phyloP scores from a whole-genome alignment of 441 rosid genomes.

The Rhodomyrtus psidioides region DNA sequence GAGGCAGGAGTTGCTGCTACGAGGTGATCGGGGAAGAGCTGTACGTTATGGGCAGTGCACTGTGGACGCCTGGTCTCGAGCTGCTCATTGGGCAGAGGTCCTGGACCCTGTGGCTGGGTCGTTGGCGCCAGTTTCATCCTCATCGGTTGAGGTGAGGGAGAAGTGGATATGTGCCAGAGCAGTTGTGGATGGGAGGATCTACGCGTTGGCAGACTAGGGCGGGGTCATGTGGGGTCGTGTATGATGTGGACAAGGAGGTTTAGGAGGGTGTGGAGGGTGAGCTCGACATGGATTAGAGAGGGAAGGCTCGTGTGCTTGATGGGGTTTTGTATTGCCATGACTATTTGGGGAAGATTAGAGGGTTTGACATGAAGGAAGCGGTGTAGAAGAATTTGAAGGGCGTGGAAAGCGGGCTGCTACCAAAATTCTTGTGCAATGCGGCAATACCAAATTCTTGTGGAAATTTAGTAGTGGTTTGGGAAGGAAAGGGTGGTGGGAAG shows the following conservation, averaged over 20 bases:
- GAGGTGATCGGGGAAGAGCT: no score
- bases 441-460: no score
- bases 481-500: no score
- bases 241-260: conserved; percentile 28
- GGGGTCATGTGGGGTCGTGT: conserved; percentile 56
- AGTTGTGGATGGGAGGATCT: conserved; percentile 44
- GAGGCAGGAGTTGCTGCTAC: no score
- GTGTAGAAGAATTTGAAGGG: conserved; percentile 50
- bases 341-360: conserved; percentile 54
- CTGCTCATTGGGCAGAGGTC: no score
- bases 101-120: neutral
- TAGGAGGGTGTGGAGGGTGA: conserved; percentile 50
- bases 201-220: conserved; percentile 59
- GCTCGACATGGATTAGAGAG: conserved; percentile 63
- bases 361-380: conserved; percentile 39
- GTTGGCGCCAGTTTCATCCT: conserved; percentile 35
- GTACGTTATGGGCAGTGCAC: no score
- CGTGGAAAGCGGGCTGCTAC: conserved; percentile 6
- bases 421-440: no score
- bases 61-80: no score
- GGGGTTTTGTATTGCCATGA: neutral
- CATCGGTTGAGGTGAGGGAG: conserved; percentile 20
- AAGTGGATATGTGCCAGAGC: conserved; percentile 90
- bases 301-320: conserved; percentile 53
- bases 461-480: no score